These are phyloP conservation scores for Macrocybe sp. DNA, from an alignment of 1,284 basidiomycete species.

Conservation along the genomic window DNA sequence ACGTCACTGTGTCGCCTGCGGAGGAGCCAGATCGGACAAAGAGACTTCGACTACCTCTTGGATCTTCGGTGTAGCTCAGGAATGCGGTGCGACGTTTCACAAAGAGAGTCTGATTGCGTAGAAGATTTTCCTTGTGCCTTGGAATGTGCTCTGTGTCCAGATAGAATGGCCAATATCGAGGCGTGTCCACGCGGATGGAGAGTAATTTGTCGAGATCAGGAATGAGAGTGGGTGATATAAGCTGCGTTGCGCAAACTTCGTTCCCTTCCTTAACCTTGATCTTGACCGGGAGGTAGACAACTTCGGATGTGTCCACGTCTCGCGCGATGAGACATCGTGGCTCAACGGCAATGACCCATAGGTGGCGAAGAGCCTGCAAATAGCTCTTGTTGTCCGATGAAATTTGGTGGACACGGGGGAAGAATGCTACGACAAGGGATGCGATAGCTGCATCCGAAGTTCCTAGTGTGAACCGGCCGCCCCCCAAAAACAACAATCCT, in stretches of 20 bases:
- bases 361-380: conserved; percentile 88
- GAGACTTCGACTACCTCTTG: conserved; percentile 86
- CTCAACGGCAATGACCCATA: conserved; percentile 95
- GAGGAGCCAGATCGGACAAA: conserved; percentile 77
- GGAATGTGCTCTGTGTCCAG: conserved; percentile 69
- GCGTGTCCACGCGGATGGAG: conserved; percentile 84
- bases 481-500: conserved; percentile 91
- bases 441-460: conserved; percentile 91
- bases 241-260: conserved; percentile 56
- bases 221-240: conserved; percentile 90
- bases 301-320: conserved; percentile 86
- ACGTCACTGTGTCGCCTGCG: conserved; percentile 68
- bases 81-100: conserved; percentile 93
- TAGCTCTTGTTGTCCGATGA: conserved; percentile 89
- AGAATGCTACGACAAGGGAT: conserved; percentile 86
- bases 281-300: conserved; percentile 89
- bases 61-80: conserved; percentile 89
- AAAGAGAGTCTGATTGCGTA: conserved; percentile 77
- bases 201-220: conserved; percentile 79
- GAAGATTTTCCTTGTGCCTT: conserved; percentile 64
- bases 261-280: conserved; percentile 68
- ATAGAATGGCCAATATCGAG: conserved; percentile 91
- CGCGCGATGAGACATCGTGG: conserved; percentile 88
- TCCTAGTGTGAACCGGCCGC: conserved; percentile 91
- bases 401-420: conserved; percentile 77